These are phyloP conservation scores for Claviceps pazoutovae DNA, from an alignment of 2,329 filamentous ascomycete species.

Conservation along the genomic window DNA sequence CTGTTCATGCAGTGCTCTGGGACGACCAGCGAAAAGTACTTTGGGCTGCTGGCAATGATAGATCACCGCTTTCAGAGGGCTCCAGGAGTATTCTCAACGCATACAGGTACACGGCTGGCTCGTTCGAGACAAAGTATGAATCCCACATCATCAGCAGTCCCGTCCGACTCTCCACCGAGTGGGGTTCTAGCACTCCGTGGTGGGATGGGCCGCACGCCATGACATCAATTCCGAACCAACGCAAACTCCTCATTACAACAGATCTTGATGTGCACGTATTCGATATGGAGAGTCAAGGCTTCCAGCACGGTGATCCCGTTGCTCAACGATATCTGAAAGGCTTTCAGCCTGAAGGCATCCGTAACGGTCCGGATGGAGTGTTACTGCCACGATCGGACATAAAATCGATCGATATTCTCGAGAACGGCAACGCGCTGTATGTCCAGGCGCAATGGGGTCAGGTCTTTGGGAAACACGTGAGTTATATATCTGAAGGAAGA, in stretches of 20 bases:
- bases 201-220: slow-evolving; percentile 2
- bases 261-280: slow-evolving; percentile 1
- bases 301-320: neutral
- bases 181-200: neutral
- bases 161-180: neutral
- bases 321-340: neutral
- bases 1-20: slow-evolving; percentile 1
- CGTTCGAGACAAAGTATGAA: neutral
- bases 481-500: neutral
- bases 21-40: neutral
- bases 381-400: slow-evolving; percentile 1
- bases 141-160: neutral
- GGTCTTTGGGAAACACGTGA: neutral
- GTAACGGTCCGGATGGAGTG: neutral
- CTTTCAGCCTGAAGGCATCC: neutral
- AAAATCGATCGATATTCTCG: neutral
- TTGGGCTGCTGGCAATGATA: neutral
- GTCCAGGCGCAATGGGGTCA: slow-evolving; percentile 1
- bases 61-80: neutral
- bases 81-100: slow-evolving; percentile 1
- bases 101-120: neutral
- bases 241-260: slow-evolving; percentile 1
- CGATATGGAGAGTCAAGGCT: neutral
- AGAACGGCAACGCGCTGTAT: neutral
- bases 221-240: neutral